phyloP scores from a whole-genome alignment of 352 stramenopile species.

The Phytophthora rubi region DNA sequence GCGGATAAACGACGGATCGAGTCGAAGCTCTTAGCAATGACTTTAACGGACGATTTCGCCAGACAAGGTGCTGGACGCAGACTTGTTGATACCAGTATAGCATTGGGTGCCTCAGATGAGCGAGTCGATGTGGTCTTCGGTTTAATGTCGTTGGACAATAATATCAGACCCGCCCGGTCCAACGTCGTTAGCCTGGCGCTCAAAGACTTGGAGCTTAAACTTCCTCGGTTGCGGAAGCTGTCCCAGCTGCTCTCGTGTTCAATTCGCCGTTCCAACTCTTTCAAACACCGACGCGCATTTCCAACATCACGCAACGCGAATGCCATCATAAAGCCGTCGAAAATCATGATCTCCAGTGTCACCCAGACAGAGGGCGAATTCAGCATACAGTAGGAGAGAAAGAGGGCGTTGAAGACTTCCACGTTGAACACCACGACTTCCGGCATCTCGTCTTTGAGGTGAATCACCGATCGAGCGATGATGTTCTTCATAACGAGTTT shows the following conservation, averaged over 20 bases:
- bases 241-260: background rate
- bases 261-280: background rate
- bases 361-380: background rate
- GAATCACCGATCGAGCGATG: background rate
- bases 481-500: conserved; percentile 1
- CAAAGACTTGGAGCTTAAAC: background rate
- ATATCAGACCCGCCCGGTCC: background rate
- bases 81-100: background rate
- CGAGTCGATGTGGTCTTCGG: background rate
- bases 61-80: background rate
- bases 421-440: conserved; percentile 2
- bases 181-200: background rate
- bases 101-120: background rate
- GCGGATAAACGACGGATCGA: background rate
- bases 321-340: background rate
- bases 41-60: background rate
- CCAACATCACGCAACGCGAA: background rate
- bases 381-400: background rate
- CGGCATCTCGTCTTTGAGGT: background rate
- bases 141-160: background rate
- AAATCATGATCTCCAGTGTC: conserved; percentile 1
- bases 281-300: background rate
- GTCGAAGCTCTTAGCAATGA: background rate
- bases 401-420: conserved; percentile 2
- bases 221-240: background rate